Base-by-base conservation (phyloP, 768 basidiomycete genomes). In the Boletus insuetus region DNA sequence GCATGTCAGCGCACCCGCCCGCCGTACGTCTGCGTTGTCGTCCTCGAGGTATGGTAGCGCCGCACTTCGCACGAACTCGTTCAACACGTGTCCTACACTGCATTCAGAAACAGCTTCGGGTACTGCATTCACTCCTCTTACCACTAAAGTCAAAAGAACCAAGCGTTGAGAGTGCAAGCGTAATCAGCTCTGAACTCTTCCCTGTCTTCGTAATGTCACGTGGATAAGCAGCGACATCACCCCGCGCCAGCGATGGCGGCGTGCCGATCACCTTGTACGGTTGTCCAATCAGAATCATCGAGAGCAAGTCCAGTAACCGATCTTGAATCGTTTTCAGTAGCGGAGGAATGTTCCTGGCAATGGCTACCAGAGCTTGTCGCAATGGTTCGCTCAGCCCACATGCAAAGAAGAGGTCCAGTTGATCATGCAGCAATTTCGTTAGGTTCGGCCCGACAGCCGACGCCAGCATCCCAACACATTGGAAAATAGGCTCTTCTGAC, bases 381-480 rank as follows among this genome's bases (percentile, higher is more conserved):
- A 99, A 77, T 13, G 94, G 86, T 58, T 95, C 94, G 65, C 91
- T 95, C 58, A 99, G 73, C 3, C 94, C 96, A 66, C 89, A 96
- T 0, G 86, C 89, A 66, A 98, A 90, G 91, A 99, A 98, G 40
- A 97, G 77, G 69, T 98, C 95, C 32, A 99, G 82, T 61, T 98
- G 90, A 66, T 98, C 97, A 71, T 98, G 97, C 54, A 99, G 79
- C 44, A 96, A 79, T 67, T 96, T 94, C 0, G 97, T 98, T 45
- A 99, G 76, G 70, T 94, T 96, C 3, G 94, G 94, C 1, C 97
- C 97, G 32, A 99, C 94, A 10, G 97, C 92, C 2, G 86, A 83
- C 1, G 95, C 93, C 41, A 99, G 77, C 94, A 98, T 96, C 37
- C 93, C 93, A 55, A 99, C 83, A 72, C 97, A 98, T 78, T 98